A percentile compares a stretch with the other conserved stretches of the same genome.
phyloP scores from a whole-genome alignment of 2,329 filamentous ascomycete species.

The Epichloe baconii region DNA sequence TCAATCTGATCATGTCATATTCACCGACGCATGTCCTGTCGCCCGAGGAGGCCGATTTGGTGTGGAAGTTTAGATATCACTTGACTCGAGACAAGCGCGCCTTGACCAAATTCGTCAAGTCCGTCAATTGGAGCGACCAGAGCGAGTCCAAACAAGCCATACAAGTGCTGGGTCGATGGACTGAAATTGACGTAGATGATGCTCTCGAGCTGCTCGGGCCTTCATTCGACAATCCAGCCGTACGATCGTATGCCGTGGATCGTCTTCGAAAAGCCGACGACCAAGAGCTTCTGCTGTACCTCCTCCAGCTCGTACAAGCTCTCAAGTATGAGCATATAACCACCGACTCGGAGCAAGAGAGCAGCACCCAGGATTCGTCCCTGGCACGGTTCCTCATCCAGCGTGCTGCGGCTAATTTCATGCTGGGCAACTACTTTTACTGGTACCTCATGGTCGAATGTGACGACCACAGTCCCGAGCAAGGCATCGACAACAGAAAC shows the following conservation, averaged over 20 bases:
- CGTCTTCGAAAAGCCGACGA: slow-evolving; percentile 85
- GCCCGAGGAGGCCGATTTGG: slow-evolving; percentile 83
- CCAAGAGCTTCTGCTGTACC: slow-evolving; percentile 77
- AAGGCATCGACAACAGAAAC: slow-evolving; percentile 61
- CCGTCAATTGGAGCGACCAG: slow-evolving; percentile 82
- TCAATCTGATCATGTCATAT: slow-evolving; percentile 84
- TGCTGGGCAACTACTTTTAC: slow-evolving; percentile 86
- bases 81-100: slow-evolving; percentile 83
- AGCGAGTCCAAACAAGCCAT: slow-evolving; percentile 81
- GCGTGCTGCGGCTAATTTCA: slow-evolving; percentile 76
- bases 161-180: slow-evolving; percentile 84
- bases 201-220: slow-evolving; percentile 87
- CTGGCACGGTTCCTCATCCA: slow-evolving; percentile 81
- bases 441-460: slow-evolving; percentile 99
- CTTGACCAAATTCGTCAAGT: slow-evolving; percentile 95
- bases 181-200: slow-evolving; percentile 92
- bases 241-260: slow-evolving; percentile 87
- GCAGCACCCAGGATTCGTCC: slow-evolving; percentile 60
- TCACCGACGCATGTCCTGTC: slow-evolving; percentile 81
- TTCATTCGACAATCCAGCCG: slow-evolving; percentile 75
- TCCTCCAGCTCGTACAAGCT: slow-evolving; percentile 89
- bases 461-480: slow-evolving; percentile 67
- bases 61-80: slow-evolving; percentile 97
- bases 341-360: slow-evolving; percentile 40
- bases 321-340: slow-evolving; percentile 82